Evolutionary conservation across 192 early-diverging fungal genomes (phyloP).

Genomic region (Gorgonomyces haynaldii): DNA sequence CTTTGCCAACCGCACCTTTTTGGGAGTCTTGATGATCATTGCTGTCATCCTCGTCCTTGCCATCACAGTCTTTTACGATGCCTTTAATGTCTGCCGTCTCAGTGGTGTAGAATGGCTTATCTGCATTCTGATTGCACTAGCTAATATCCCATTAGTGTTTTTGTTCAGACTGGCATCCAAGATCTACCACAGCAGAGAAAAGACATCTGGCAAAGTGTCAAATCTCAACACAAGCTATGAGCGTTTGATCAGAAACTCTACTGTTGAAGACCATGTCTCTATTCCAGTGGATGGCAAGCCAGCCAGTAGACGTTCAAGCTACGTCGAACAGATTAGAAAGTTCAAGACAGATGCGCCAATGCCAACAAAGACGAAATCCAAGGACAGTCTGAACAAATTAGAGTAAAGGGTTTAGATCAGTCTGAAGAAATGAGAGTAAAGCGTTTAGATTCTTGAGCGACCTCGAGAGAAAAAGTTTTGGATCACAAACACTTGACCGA

Average conservation of each 20-base stretch:
- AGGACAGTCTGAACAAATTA: background rate
- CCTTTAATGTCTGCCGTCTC: conserved; percentile 23
- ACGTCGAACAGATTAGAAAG: background rate
- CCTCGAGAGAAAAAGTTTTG: conserved; percentile 84
- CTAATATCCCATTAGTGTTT: conserved; percentile 33
- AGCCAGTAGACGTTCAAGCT: background rate
- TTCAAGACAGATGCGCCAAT: background rate
- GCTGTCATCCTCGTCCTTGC: conserved; percentile 34
- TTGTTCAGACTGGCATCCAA: conserved; percentile 19
- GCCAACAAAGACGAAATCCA: background rate
- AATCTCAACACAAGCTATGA: background rate
- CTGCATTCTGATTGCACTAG: conserved; percentile 19
- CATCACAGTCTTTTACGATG: conserved; percentile 20
- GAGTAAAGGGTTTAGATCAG: too few species aligned
- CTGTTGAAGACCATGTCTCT: background rate
- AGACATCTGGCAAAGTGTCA: background rate
- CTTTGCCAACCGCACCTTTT: conserved; percentile 36
- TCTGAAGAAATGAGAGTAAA: too few species aligned
- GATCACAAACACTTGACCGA: conserved; percentile 89
- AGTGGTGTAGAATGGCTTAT: conserved; percentile 30
- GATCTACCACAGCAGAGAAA: background rate
- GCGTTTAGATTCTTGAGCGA: too few species aligned
- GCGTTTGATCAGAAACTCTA: background rate
- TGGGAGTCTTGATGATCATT: conserved; percentile 31
- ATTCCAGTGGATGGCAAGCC: background rate